Evolutionary conservation across 2,329 filamentous ascomycete genomes (phyloP).

Genomic region (Diaporthe ilicicola): DNA sequence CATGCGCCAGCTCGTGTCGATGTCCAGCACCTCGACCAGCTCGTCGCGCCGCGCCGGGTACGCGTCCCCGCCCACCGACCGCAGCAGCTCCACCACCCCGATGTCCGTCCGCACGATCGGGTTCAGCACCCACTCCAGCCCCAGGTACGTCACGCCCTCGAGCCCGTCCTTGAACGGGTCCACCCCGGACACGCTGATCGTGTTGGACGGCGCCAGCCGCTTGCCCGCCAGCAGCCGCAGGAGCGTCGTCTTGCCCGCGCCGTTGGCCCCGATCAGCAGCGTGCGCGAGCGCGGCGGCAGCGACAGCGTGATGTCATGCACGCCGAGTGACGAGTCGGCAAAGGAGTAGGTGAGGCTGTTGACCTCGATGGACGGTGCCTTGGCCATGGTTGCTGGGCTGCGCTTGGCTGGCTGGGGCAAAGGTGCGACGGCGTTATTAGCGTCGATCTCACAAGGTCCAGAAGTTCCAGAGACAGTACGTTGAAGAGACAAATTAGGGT

Average conservation of each 20-base stretch:
- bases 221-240: conserved; percentile 95
- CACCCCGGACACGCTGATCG: conserved; percentile 80
- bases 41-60: conserved; percentile 87
- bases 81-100: conserved; percentile 84
- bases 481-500: no score
- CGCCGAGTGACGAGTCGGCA: conserved; percentile 82
- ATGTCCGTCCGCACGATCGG: conserved; percentile 96
- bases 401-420: not conserved
- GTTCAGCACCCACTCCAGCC: conserved; percentile 97
- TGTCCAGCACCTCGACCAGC: conserved; percentile 86
- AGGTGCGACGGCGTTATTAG: not conserved
- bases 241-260: conserved; percentile 95
- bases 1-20: conserved; percentile 93
- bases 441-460: not conserved
- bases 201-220: conserved; percentile 81
- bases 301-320: conserved; percentile 76
- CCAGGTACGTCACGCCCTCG: conserved; percentile 95
- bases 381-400: conserved; percentile 40
- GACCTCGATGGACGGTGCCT: conserved; percentile 73
- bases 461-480: not conserved
- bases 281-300: conserved; percentile 87
- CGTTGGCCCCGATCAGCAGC: conserved; percentile 94
- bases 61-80: conserved; percentile 84
- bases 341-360: conserved; percentile 87
- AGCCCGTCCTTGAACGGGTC: conserved; percentile 93